Evolutionary conservation across 352 stramenopile genomes (phyloP), one percentile per base, ranked within the genome.

Genomic region (Phytophthora uliginosa): DNA sequence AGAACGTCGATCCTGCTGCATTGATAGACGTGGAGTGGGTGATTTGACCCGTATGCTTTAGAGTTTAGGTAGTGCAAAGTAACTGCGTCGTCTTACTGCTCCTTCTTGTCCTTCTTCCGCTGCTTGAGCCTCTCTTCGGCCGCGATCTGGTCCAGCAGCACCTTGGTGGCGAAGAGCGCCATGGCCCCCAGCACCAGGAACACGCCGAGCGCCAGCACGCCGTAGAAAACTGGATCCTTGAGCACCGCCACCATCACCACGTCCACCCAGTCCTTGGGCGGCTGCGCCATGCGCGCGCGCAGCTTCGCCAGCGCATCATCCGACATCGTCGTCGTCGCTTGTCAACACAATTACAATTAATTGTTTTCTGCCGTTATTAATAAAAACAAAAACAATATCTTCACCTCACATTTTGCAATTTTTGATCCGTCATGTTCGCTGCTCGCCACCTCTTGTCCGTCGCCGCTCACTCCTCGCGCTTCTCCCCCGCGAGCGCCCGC

Each of bases 151-250:
- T 85, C 69, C 33, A 95, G 69, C 26, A 95, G 67, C 67, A 83
- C 61, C 28, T 83, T 86, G 8, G 88, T 90, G 2, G 88, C 85
- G 55, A 87, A 77, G 28, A 95, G 71, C 33, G 84, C 86, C 2
- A 92, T 51, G 26, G 82, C 24, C 38, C 76, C 84, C 15, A 95
- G 67, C 56, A 81, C 57, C 33, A 88, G 53, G 47, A 94, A 86
- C 42, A 85, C 63, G 47, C 71, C 74, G 20, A 85, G 53, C 26
- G 61, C 74, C 34, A 89, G 20, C 18, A 67, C 60, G 24, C 71
- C 80, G 70, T 92, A 94, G 68, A 91, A 92, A n/a, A 77, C 51
- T 18, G 88, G 88, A 26, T 95, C 85, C 51, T 79, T 82, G 33
- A 91, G 56, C 53, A 95, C 64, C 15, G 79, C 77, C 26, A 91